Base-by-base conservation (phyloP, 2,329 filamentous ascomycete species). In the Orbilia ellipsospora region DNA sequence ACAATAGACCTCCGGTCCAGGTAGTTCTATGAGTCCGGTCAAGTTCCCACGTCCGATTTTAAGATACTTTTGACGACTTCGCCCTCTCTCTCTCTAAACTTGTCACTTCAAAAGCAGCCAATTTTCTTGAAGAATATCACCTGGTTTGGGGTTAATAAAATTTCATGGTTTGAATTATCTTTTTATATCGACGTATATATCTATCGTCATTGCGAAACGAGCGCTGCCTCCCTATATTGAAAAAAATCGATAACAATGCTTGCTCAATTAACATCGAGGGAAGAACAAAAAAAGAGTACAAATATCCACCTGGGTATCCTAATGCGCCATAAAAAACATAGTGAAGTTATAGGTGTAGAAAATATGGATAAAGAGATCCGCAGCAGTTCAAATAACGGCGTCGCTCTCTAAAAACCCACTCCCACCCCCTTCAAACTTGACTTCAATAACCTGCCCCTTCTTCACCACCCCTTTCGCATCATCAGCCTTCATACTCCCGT, bases 271-370 rank as follows among this genome's bases (percentile, higher is more conserved):
- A 50, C 16, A 28, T 36, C 31, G 23, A 23, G 23, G 4, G 4
- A 23, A 23, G 23, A 23, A 23, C 23, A 23, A 4, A 23, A 23
- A 23, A 23, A 23, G 23, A 23, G 23, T 23, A 23, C 40, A 72
- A 62, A 72, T 64, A 45, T 50, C 67, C 67, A 42, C 59, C 67
- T 51, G 67, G 67, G 67, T 72, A 72, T 72, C 59, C 8, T 23
- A 44, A 72, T 59, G 51, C 67, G 67, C 67, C 67, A n/a, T 70
- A 62, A 40, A 16, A 44, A 56, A n/a, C n/a, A n/a, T 48, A 12
- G 45, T 42, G 60, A 28, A 60, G 2, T 28, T 4, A 26, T 48
- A 52, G 31, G n/a, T 40, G 13, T 12, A 36, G 12, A 42, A 36
- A 56, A 63, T n/a, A 36, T 16, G 20, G 10, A 20, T 16, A 55